phyloP scores from a whole-genome alignment of 2,329 filamentous ascomycete species.

The Phialocephala subalpina region DNA sequence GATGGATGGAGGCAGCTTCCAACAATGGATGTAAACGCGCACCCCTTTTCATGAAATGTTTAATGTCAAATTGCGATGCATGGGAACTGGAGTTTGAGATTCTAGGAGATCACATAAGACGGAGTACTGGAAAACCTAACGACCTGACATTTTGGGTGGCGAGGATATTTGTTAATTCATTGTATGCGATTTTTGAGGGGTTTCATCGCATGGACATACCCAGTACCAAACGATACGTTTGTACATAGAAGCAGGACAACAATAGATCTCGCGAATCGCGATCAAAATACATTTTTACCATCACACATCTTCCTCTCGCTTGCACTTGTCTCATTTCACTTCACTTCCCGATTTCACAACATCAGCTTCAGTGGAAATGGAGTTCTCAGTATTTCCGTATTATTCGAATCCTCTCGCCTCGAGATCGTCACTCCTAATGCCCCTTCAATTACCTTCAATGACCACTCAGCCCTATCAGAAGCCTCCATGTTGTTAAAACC shows the following conservation, averaged over 20 bases:
- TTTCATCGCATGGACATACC: conserved; percentile 5
- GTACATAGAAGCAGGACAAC: neutral
- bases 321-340: neutral
- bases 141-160: neutral
- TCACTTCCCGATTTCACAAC: too few species aligned
- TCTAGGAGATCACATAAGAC: neutral
- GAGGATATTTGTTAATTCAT: neutral
- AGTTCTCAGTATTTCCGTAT: too few species aligned
- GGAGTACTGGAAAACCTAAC: neutral
- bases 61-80: neutral
- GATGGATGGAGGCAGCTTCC: conserved; percentile 13
- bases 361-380: too few species aligned
- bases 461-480: neutral
- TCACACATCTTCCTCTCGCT: neutral
- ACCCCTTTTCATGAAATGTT: neutral
- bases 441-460: neutral
- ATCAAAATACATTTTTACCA: neutral
- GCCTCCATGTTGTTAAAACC: neutral
- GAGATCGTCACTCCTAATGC: neutral
- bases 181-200: neutral
- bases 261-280: neutral
- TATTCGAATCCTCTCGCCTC: neutral
- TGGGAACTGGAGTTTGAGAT: neutral
- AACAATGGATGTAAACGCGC: conserved; percentile 18
- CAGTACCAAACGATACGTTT: neutral